Conservation (phyloP, 2,329 filamentous ascomycete genomes). For the Didymellaceae sp. region DNA sequence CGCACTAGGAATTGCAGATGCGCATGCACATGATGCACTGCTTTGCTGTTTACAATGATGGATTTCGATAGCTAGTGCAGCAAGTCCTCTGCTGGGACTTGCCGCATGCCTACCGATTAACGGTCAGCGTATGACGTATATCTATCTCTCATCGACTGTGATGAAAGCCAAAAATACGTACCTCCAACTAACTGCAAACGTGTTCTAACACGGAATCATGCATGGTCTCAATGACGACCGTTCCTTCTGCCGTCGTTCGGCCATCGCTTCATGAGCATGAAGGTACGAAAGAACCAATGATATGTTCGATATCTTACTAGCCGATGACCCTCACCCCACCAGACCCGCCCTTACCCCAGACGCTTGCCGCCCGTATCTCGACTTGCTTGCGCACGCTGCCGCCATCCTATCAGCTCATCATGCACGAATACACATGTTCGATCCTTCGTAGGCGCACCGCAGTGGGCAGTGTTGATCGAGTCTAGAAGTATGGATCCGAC, state of each 20-base stretch:
- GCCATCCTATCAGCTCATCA: conserved; percentile 25
- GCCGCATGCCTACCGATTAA: conserved; percentile 6
- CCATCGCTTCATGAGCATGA: conserved; percentile 8
- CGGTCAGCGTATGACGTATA: conserved; percentile 19
- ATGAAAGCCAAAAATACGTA: conserved; percentile 9
- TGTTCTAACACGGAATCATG: conserved; percentile 22
- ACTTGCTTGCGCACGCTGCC: conserved; percentile 23
- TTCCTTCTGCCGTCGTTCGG: conserved; percentile 24
- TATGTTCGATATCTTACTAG: conserved; percentile 13
- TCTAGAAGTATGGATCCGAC: conserved; percentile 8
- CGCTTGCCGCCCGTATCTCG: conserved; percentile 19
- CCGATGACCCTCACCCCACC: conserved; percentile 16
- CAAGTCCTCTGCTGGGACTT: not conserved
- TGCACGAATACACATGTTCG: conserved; percentile 9
- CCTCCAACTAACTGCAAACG: conserved; percentile 18
- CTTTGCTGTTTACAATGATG: not conserved
- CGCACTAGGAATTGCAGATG: not conserved
- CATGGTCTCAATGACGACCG: conserved; percentile 32
- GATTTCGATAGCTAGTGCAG: conserved; percentile 3
- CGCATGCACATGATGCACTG: not conserved
- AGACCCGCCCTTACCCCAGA: conserved; percentile 17
- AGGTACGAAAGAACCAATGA: conserved; percentile 11
- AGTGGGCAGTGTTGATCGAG: conserved; percentile 18
- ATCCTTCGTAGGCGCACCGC: conserved; percentile 4
- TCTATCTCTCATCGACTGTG: conserved; percentile 17